Evolutionary conservation across 306 rosid genomes (phyloP), one percentile per base, ranked within the genome.

Genomic region (Begonia fuchsioides): DNA sequence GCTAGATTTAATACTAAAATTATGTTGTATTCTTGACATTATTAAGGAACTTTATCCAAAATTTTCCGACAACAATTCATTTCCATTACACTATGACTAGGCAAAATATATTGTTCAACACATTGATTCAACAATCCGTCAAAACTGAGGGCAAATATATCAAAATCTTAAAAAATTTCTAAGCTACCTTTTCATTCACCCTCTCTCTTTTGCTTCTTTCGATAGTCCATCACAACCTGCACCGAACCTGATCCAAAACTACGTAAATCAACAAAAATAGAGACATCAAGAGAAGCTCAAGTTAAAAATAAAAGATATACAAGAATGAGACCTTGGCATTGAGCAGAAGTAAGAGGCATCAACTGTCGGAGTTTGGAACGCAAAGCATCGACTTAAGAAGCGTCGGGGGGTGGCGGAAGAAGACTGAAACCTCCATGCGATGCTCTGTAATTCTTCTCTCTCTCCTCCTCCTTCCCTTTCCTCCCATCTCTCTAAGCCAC

Each of bases 371-470:
- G 93, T 57, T 81, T 84, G 32, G 75, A 72, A 13, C 95, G 95
- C 17, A 90, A 40, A 58, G 77, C 73, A 8, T 90, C 82, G 54
- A 46, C 49, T 55, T 81, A 40, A 26, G 87, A 76, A 43, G 52
- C 14, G 35, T 68, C 58, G n/a, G 97, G 97, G 1, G 97, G 90
- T 0, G 95, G 97, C 26, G 97, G 97, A 8, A 88, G 97, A 43
- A 67, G 70, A 20, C 6, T 62, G 70, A 64, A 64, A 46, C 79
- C 78, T 15, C 97, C 97, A 46, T 88, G 95, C 12, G 97, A 86
- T 8, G 81, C 84, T 17, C 55, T 70, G 74, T 83, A 88, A 61
- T 88, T 88, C 56, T 82, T 79, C 75, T 81, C 95, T 81, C 95
- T 71, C 97, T 74, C 41, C 97, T 68, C 58, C 59, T 68, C 50